Percentiles rank a stretch among this genome's conserved stretches.
These are phyloP conservation scores for Geosmithia morbida DNA, from an alignment of 2,329 filamentous ascomycete species.

Conservation along the genomic window DNA sequence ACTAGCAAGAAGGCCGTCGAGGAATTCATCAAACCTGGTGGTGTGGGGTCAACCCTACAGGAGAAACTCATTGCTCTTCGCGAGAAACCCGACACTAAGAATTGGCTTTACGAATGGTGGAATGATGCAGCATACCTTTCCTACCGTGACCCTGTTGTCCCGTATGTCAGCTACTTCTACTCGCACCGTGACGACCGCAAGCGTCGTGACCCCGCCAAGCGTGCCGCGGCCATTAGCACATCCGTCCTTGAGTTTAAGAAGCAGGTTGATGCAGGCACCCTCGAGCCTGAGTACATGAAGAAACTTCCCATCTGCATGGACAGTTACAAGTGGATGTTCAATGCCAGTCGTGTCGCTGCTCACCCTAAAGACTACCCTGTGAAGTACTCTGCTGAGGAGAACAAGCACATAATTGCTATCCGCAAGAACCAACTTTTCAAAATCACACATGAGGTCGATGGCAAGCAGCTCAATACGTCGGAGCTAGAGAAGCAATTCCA, in stretches of 20 bases:
- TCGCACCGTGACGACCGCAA: constrained; percentile 88
- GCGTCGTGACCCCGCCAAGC: constrained; percentile 77
- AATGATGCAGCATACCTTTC: constrained; percentile 84
- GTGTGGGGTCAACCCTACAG: constrained; percentile 70
- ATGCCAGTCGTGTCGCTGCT: constrained; percentile 72
- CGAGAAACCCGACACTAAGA: constrained; percentile 68
- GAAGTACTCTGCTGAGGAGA: constrained; percentile 60
- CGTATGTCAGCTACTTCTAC: constrained; percentile 99
- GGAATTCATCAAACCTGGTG: constrained; percentile 79
- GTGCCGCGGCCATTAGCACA: constrained; percentile 79
- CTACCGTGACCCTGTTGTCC: constrained; percentile 91
- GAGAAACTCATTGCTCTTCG: constrained; percentile 70
- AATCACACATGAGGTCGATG: constrained; percentile 65
- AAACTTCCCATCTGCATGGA: constrained; percentile 96
- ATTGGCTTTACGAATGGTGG: constrained; percentile 99
- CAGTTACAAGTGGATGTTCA: constrained; percentile 99
- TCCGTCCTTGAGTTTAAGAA: constrained; percentile 88
- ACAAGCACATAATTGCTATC: constrained; percentile 80
- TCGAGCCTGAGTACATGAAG: constrained; percentile 99
- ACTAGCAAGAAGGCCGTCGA: constrained; percentile 69
- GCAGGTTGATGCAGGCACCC: constrained; percentile 64
- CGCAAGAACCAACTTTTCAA: constrained; percentile 99
- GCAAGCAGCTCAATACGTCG: constrained; percentile 71
- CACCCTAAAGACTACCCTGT: constrained; percentile 69
- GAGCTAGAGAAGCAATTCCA: constrained; percentile 87